Percentiles rank a stretch among this genome's conserved stretches.
These are phyloP conservation scores for Dendrobium officinale DNA, from an alignment of 106 monocot species.

Conservation along the genomic window DNA sequence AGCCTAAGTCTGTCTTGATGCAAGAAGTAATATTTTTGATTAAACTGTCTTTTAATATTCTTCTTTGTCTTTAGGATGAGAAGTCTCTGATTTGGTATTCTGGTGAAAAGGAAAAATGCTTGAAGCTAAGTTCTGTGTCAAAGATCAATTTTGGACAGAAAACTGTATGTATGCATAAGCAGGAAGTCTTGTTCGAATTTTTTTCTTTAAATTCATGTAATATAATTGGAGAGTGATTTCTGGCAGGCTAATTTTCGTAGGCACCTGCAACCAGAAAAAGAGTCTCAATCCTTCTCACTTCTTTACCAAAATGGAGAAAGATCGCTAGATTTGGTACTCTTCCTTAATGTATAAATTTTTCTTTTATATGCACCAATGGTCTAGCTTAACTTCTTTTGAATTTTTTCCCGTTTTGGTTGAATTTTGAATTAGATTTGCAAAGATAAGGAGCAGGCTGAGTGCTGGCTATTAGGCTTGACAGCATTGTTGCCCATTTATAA, in stretches of 20 bases:
- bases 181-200: neutral
- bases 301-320: slow-evolving; percentile 59
- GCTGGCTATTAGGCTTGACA: slow-evolving; percentile 60
- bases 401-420: neutral
- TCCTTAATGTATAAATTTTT: neutral
- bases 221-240: slow-evolving; percentile 8
- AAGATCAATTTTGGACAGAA: slow-evolving; percentile 59
- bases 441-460: slow-evolving; percentile 70
- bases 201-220: neutral
- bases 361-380: neutral
- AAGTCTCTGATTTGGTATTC: slow-evolving; percentile 69
- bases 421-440: slow-evolving; percentile 61
- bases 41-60: neutral
- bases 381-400: neutral
- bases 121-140: slow-evolving; percentile 50
- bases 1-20: no score
- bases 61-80: slow-evolving; percentile 51
- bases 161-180: slow-evolving; percentile 35
- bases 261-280: slow-evolving; percentile 44
- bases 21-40: neutral
- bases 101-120: slow-evolving; percentile 52
- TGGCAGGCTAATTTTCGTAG: slow-evolving; percentile 68
- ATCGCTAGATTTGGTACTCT: slow-evolving; percentile 67
- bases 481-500: slow-evolving; percentile 33
- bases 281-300: slow-evolving; percentile 56